Percentiles rank a stretch among this genome's conserved stretches.
Conservation (phyloP, 106 monocot species). For the Agapanthus africanus region DNA sequence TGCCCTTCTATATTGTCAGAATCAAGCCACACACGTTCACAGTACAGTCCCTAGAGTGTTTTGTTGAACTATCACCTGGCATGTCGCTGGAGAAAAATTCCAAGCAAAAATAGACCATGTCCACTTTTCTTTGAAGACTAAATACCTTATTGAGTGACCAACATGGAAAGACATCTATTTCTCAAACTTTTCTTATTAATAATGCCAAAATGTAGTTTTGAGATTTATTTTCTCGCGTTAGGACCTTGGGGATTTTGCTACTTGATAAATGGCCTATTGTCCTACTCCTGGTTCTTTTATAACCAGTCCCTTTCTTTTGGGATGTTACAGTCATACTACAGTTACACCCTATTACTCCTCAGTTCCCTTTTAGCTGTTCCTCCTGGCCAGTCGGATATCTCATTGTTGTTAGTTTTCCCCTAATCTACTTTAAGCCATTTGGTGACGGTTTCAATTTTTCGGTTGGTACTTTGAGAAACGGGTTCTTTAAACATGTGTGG, state of each 20-base stretch:
- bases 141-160: not conserved
- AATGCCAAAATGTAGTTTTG: not conserved
- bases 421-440: not conserved
- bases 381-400: not conserved
- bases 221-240: not conserved
- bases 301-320: not conserved
- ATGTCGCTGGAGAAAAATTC: not conserved
- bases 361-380: not conserved
- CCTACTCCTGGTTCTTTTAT: not conserved
- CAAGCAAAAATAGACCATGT: not conserved
- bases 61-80: not conserved
- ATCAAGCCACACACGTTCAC: not conserved
- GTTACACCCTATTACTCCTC: no score
- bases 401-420: not conserved
- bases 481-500: not conserved
- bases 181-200: not conserved
- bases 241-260: conserved; percentile 4
- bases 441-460: not conserved
- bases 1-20: not conserved
- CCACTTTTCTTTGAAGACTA: not conserved
- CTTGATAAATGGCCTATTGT: not conserved
- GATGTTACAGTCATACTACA: no score
- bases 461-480: not conserved
- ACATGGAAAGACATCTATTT: not conserved
- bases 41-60: not conserved